Conservation (phyloP, 2,329 filamentous ascomycete genomes). For the Ceratocystis variospora region DNA sequence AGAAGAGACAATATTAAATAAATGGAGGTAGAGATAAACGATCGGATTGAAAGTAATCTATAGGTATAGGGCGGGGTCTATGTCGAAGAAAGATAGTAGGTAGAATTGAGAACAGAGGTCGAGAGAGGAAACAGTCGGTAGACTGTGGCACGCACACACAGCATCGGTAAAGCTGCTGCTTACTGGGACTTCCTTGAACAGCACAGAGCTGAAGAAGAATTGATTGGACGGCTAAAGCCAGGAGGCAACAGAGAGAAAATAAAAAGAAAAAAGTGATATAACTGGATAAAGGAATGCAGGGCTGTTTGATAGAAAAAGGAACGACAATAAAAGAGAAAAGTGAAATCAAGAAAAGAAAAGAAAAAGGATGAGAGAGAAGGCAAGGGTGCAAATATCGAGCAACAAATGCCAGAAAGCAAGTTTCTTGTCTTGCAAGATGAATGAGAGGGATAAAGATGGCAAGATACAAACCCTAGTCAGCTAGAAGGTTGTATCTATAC, state of each 20-base stretch:
- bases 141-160: constrained; percentile 4
- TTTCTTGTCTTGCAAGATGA: neutral
- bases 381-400: neutral
- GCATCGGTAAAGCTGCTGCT: constrained; percentile 4
- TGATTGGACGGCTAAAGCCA: constrained; percentile 6
- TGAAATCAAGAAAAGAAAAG: neutral
- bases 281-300: neutral
- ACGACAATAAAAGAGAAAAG: constrained; percentile 1
- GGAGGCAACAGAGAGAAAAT: neutral
- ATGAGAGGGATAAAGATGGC: neutral
- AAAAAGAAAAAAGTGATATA: constrained; percentile 1
- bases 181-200: constrained; percentile 5
- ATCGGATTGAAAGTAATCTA: no score
- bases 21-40: no score
- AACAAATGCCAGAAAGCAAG: neutral
- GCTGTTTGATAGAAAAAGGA: neutral
- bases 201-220: neutral
- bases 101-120: no score
- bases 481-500: neutral
- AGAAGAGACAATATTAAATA: no score
- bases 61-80: no score
- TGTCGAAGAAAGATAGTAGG: no score
- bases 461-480: neutral
- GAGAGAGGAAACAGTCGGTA: no score
- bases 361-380: neutral